Evolutionary conservation across 768 basidiomycete species (phyloP), one percentile per base, ranked within the genome.

Genomic region (Suillus occidentalis): DNA sequence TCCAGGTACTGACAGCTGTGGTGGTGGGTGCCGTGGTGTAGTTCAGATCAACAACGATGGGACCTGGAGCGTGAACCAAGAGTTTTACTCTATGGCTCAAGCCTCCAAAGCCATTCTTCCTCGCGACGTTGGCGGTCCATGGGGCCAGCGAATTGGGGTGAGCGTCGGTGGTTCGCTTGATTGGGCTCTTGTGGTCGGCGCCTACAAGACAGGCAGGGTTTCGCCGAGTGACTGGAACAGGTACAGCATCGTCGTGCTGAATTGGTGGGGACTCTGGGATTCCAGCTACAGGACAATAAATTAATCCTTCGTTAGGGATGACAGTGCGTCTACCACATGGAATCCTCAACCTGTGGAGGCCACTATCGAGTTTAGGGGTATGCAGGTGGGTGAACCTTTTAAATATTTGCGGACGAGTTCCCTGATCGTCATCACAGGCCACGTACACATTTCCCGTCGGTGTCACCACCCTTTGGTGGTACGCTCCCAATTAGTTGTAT

Each of bases 401-500:
- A 59, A 42, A 16, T 13, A 12, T 3, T 39, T 62, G 36, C 50
- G 70, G 39, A 68, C 16, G 8, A 31, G 16, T 31, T 39, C 16
- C n/a, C n/a, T 52, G 60, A 12, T 52, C 20, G 36, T 60, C 16
- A 25, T 37, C 13, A 6, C 60, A 84, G 86, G 91, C 89, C 4
- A 84, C 79, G 1, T 89, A 90, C 72, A 90, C 88, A 3, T 93
- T 93, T 79, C 90, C 90, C 2, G 89, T 91, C 16, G 91, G 91
- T 34, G 86, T 92, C 34, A 84, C 83, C 57, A 85, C 84, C 55
- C 72, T 84, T 55, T 82, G 81, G 83, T 85, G 83, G 84, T 84
- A 82, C 68, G 81, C 75, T 4, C 14, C 56, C 13, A 34, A 57
- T 22, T 57, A 57, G 56, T 28, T 52, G 56, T 39, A 57, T 39